Conservation (phyloP, 1,284 basidiomycete species). For the Gymnopus androsaceus region DNA sequence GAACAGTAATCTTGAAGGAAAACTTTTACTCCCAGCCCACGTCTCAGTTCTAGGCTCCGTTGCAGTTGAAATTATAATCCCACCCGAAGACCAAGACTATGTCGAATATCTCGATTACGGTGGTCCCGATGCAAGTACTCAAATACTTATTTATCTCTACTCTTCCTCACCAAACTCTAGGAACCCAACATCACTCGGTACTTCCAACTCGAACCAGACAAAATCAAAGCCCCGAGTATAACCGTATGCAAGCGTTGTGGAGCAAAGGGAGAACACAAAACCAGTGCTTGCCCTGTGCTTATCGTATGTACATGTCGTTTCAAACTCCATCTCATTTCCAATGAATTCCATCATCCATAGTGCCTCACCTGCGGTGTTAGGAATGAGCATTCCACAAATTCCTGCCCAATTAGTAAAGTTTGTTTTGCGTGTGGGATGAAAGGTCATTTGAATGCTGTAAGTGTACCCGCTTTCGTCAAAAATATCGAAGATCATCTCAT, state of each 20-base stretch:
- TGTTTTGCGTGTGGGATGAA: constrained; percentile 88
- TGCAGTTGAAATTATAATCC: constrained; percentile 48
- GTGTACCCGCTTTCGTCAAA: neutral
- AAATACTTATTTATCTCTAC: constrained; percentile 3
- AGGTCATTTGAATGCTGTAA: constrained; percentile 77
- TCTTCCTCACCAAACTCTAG: constrained; percentile 19
- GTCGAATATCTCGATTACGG: constrained; percentile 78
- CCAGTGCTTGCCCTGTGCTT: constrained; percentile 61
- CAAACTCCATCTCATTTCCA: constrained; percentile 5
- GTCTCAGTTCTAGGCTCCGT: constrained; percentile 55
- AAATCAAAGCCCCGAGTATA: constrained; percentile 40
- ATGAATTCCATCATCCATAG: constrained; percentile 39
- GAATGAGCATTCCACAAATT: constrained; percentile 81
- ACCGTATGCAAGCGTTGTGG: constrained; percentile 75
- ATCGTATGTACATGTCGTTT: constrained; percentile 52
- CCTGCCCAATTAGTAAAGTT: constrained; percentile 83
- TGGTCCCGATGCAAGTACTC: constrained; percentile 50
- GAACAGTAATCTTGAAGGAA: neutral
- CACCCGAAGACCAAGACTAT: constrained; percentile 52
- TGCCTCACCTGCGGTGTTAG: constrained; percentile 87
- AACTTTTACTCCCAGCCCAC: constrained; percentile 41
- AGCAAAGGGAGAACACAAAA: constrained; percentile 66
- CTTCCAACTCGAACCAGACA: constrained; percentile 52
- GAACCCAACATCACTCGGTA: constrained; percentile 54
- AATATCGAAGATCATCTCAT: neutral